A percentile compares a stretch with the other conserved stretches of the same genome.
Evolutionary conservation across 192 early-diverging fungal genomes (phyloP).

Genomic region (Backusella macrospora): DNA sequence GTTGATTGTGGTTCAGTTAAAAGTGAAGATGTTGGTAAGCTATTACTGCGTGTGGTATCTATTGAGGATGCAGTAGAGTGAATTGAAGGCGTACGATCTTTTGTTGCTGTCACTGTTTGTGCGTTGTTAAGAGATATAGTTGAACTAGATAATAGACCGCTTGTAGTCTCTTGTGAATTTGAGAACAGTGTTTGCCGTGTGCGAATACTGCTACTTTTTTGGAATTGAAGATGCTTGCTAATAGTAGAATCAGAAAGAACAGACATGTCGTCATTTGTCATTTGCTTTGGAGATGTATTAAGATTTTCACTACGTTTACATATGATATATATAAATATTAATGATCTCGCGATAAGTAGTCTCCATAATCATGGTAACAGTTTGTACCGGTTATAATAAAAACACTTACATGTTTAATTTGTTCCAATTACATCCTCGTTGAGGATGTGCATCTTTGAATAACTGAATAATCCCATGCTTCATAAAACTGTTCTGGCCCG

Average conservation of each 20-base stretch:
- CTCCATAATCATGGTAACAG: not conserved
- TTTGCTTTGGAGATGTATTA: not conserved
- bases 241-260: not conserved
- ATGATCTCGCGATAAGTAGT: no score
- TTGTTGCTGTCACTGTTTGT: not conserved
- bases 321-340: not conserved
- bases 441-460: slow-evolving; percentile 84
- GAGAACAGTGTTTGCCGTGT: slow-evolving; percentile 1
- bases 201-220: slow-evolving; percentile 9
- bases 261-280: not conserved
- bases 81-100: slow-evolving; percentile 35
- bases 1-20: slow-evolving; percentile 39
- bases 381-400: no score
- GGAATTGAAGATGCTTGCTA: not conserved
- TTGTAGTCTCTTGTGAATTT: slow-evolving; percentile 13
- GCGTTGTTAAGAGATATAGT: not conserved
- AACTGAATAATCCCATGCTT: slow-evolving; percentile 78
- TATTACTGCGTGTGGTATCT: not conserved
- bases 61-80: slow-evolving; percentile 37
- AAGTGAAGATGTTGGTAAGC: not conserved
- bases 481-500: slow-evolving; percentile 86
- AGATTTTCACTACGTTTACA: not conserved
- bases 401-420: slow-evolving; percentile 37
- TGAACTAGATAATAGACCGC: not conserved
- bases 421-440: slow-evolving; percentile 53